Evolutionary conservation across 305 asterid species (phyloP), one percentile per base, ranked within the genome.

Genomic region (Solanum hybrid): DNA sequence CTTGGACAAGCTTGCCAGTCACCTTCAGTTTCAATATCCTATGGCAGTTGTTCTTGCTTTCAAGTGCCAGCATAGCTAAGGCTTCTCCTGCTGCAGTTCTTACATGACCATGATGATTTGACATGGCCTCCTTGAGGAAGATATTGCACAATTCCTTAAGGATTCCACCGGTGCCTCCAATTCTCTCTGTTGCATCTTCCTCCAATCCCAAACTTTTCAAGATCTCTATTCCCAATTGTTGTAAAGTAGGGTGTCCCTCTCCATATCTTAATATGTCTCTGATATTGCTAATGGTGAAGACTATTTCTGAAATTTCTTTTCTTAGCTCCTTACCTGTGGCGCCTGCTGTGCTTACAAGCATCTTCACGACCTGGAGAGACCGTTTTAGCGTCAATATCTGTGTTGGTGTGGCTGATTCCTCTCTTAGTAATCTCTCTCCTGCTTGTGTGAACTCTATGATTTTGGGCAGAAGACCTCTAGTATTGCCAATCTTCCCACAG

Each of bases 291-390:
- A 96, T 89, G 7, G 98, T 95, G 88, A 98, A 93, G 17, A 96
- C 98, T n/a, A 95, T 93, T 92, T 98, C 98, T 3, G 99, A 95
- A 16, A 98, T 96, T 89, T 96, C 99, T 90, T 91, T 94, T 89
- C 99, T 88, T 8, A 96, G 93, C 38, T 94, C 95, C 91, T 91
- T 95, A 32, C 99, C 99, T n/a, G 99, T 93, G 27, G 93, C 91
- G 0, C 99, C 98, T 3, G 97, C 89, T 5, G 98, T 94, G 90
- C 97, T 91, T 11, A 96, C 95, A 32, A 98, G 91, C 97, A 95
- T 96, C 92, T 96, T 95, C 86, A 98, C 91, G 7, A 96, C 97
- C 90, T 96, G 99, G 75, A 98, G 90, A 0, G 99, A 95, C 2
- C 95, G 93, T 90, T 96, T 95, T 27, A 98, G 93, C 0, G 98